Evolutionary conservation across 192 early-diverging fungal genomes (phyloP), one percentile per base, ranked within the genome.

Genomic region (Geosiphon pyriformis): DNA sequence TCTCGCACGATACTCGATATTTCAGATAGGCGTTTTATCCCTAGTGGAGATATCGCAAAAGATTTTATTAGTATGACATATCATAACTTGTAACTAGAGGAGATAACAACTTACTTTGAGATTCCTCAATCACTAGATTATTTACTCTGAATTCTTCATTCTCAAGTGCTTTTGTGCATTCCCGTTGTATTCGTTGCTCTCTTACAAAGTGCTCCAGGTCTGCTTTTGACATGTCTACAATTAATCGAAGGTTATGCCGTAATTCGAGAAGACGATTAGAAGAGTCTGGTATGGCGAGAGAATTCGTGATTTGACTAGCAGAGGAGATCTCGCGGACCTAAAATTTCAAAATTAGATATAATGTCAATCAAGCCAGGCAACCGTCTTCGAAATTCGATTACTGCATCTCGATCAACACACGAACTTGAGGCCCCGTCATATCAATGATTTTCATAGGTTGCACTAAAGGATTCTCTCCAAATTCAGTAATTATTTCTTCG

Each of bases 361-460:
- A 61, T 27, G 11, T 33, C 4, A 3, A 69, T n/a, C n/a, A n/a
- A n/a, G n/a, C n/a, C n/a, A n/a, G n/a, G n/a, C n/a, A n/a, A n/a
- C n/a, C n/a, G n/a, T n/a, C n/a, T n/a, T n/a, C n/a, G n/a, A n/a
- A n/a, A n/a, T n/a, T n/a, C n/a, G 11, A 63, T n/a, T 12, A 7
- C n/a, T 30, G 1, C 18, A 0, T 52, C 3, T 55, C n/a, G n/a
- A 34, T 8, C 30, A 79, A 60, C 37, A 73, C 70, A 42, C 77
- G 70, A 56, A 79, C 83, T 37, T 85, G 79, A 48, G 80, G 79
- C 15, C 90, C 89, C 0, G 90, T 91, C 90, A 94, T 90, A 72
- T 94, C 93, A 35, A 92, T 73, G 59, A 94, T 89, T 70, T 91
- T 94, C 67, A 82, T 76, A 2, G 77, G 71, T 20, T 77, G 74